Conservation (phyloP, 805 yeast species). For the Teunomyces funiuensis region DNA sequence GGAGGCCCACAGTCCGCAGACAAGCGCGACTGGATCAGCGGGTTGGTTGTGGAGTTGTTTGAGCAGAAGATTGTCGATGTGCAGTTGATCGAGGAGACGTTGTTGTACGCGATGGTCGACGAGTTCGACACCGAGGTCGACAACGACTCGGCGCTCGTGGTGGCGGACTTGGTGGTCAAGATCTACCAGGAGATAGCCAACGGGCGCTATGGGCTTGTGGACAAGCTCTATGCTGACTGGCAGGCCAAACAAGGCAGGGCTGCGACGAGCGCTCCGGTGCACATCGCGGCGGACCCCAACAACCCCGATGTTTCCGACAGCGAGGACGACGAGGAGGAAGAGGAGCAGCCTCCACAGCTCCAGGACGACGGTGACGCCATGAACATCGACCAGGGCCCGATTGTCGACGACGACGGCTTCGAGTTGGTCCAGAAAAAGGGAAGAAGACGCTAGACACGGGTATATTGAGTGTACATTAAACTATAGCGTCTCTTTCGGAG, state of each 20-base stretch:
- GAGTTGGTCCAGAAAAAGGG: conserved; percentile 79
- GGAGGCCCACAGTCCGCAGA: conserved; percentile 92
- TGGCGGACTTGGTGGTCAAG: conserved; percentile 65
- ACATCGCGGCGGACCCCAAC: conserved; percentile 57
- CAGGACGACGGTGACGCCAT: conserved; percentile 32
- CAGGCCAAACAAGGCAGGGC: conserved; percentile 46
- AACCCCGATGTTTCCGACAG: conserved; percentile 57
- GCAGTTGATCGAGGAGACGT: conserved; percentile 77
- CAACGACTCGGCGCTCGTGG: conserved; percentile 79
- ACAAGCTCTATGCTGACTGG: conserved; percentile 60
- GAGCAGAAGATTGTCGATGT: conserved; percentile 67
- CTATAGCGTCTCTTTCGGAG: not conserved
- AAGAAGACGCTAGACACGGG: conserved; percentile 31
- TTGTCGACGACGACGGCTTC: conserved; percentile 93
- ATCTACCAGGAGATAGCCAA: too few species aligned
- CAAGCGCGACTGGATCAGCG: conserved; percentile 94
- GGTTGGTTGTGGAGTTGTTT: conserved; percentile 77
- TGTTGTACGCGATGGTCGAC: conserved; percentile 88
- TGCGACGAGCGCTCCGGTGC: conserved; percentile 37
- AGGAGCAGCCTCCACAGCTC: conserved; percentile 27
- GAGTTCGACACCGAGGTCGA: conserved; percentile 90
- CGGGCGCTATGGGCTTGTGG: conserved; percentile 60
- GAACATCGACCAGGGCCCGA: conserved; percentile 51
- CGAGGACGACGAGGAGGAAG: conserved; percentile 48
- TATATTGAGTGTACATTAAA: conserved; percentile 2